Base-by-base conservation (phyloP, 2,329 filamentous ascomycete species). In the Ceratocystis cacaofunesta region DNA sequence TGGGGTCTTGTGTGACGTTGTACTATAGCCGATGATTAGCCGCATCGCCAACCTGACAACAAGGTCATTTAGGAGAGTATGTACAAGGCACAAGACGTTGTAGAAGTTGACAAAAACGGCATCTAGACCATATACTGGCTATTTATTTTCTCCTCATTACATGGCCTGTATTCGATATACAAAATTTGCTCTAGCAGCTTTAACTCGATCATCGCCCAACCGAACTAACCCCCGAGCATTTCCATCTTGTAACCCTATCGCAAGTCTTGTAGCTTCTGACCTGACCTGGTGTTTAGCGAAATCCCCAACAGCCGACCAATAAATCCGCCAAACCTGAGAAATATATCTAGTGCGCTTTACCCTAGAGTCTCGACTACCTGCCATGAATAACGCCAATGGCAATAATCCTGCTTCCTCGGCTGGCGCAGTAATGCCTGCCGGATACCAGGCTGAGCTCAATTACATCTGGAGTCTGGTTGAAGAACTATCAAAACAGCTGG, bases 381-480 rank as follows among this genome's bases (percentile, higher is more conserved):
- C 48, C 19, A 66, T 66, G 65, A 67, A 65, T 32, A 63, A 60
- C 17, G 32, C 61, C n/a, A 67, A 65, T 46, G 62, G 57, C 25
- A 61, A 61, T 41, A 65, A 65, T 58, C 50, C 61, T 72, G 78
- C 78, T 68, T 74, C 76, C 32, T 75, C 74, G 41, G 78, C 77
- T 67, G 65, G 67, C 41, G 77, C 80, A 57, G 83, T 84, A 15
- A 85, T 82, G 17, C 84, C 84, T n/a, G 85, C 84, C 19, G 84
- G 84, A 61, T 84, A 87, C 72, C 84, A 87, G 73, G 81, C 84
- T 63, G 85, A 87, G 73, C 79, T 87, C 68, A 85, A 85, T 71
- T 84, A 85, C 74, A 85, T 87, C 71, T 86, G 86, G 71, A 78
- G 78, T 69, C 84, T 87, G 81, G 84, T 87, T 10, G 85, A 87